Percentiles rank a stretch among this genome's conserved stretches.
Conservation (phyloP, 768 basidiomycete genomes). For the Trametes maxima region DNA sequence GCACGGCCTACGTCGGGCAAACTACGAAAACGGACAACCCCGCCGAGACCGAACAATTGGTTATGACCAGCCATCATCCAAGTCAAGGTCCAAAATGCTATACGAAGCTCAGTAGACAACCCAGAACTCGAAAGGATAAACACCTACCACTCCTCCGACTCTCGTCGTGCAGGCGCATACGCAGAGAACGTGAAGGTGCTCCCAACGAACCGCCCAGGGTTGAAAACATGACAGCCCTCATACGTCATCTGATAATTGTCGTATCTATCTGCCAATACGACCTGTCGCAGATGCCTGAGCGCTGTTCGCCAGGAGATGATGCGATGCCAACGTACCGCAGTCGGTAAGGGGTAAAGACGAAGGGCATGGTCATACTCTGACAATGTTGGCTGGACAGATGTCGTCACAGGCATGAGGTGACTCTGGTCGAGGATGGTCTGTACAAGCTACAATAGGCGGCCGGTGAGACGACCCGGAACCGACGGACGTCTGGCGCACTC, state of each 20-base stretch:
- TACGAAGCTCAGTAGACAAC: neutral
- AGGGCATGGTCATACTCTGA: conserved; percentile 92
- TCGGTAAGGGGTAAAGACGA: conserved; percentile 92
- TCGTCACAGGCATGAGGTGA: conserved; percentile 87
- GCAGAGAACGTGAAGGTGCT: conserved; percentile 85
- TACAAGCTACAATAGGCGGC: conserved; percentile 63
- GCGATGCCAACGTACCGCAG: conserved; percentile 60
- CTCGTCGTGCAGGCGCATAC: conserved; percentile 82
- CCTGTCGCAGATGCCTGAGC: conserved; percentile 44
- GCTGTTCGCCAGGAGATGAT: neutral
- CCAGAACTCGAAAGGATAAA: neutral
- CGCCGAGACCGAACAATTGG: neutral
- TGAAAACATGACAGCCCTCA: conserved; percentile 98
- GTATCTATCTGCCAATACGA: conserved; percentile 94
- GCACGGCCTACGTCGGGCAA: too few relatives aligned
- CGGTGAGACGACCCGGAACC: too few relatives aligned
- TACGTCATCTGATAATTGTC: conserved; percentile 96
- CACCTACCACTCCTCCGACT: conserved; percentile 82
- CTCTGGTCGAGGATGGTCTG: conserved; percentile 95
- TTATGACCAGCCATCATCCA: conserved; percentile 14
- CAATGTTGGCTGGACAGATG: conserved; percentile 82
- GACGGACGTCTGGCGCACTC: conserved; percentile 32
- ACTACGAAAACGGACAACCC: neutral
- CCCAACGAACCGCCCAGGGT: conserved; percentile 90
- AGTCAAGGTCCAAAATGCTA: conserved; percentile 14